Evolutionary conservation across 176 grass and related monocot species (phyloP).

Genomic region (Phragmites australis): DNA sequence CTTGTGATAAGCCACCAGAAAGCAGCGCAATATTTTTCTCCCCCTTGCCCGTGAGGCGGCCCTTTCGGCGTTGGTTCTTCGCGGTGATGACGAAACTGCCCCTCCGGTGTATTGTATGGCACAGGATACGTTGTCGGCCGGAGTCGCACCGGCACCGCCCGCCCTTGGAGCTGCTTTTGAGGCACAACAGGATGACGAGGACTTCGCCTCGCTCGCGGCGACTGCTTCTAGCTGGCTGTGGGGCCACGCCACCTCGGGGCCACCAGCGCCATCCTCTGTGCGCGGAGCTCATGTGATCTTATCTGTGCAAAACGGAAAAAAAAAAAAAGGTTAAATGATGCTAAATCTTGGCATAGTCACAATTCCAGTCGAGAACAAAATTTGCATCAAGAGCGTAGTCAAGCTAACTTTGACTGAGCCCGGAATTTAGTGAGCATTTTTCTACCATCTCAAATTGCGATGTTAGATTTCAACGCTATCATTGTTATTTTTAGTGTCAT

Average conservation of each 20-base stretch:
- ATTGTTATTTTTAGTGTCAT: no score
- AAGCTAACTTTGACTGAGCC: no score
- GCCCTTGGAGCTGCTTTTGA: conserved; percentile 33
- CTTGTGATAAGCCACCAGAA: background rate
- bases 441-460: no score
- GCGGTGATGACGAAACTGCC: conserved; percentile 46
- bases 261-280: background rate
- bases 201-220: background rate
- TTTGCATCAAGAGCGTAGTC: no score
- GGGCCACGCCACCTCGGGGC: conserved; percentile 16
- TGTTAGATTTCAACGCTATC: no score
- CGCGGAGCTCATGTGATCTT: no score
- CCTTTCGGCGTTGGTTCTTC: conserved; percentile 32
- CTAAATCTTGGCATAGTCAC: no score
- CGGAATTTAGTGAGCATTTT: no score
- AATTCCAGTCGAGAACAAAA: no score
- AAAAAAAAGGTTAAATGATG: no score
- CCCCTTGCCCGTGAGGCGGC: conserved; percentile 23
- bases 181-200: conserved; percentile 33
- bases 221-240: conserved; percentile 30
- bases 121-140: background rate
- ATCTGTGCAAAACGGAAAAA: no score
- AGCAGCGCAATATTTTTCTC: background rate
- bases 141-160: conserved; percentile 1
- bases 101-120: conserved; percentile 16